Base-by-base conservation (phyloP, 805 yeast species). In the Candida krabiensis region DNA sequence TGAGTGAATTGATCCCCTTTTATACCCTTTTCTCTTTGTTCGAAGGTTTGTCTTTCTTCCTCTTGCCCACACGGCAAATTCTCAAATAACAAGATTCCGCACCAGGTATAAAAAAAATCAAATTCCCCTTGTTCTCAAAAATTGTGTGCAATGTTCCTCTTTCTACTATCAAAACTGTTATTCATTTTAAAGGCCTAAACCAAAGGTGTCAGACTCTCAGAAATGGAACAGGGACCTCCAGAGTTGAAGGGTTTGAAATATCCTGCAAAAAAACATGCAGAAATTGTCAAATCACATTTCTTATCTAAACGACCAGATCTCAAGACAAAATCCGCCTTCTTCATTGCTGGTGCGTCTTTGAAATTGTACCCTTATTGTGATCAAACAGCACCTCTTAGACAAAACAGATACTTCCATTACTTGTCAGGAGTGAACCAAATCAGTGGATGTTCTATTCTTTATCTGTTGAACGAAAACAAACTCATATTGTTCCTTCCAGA, bases 331-430 rank as follows among this genome's bases (percentile, higher is more conserved):
- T 30, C 51, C 5, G 61, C 74, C 5, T 66, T 81, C 46, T 80
- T 80, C 48, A 61, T 83, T 31, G 78, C 80, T 30, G 90, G 89
- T 11, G 81, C 78, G 46, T 63, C 67, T 44, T 56, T 72, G 19
- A 80, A 76, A 51, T 64, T 73, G 31, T 78, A 80, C 55, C 82
- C 85, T 28, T 86, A 87, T 62, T 78, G 88, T 55, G 99, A 91
- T 63, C 88, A 81, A 50, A 69, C 79, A 2, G 79, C 78, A 42
- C 84, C 85, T 5, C 73, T 90, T 49, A 79, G 96, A 66, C 99
- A 93, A 63, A 85, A 87, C 62, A 73, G 98, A 39, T 90, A 91
- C 65, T 93, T 93, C 62, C 88, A 73, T 61, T 93, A 91, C 56
- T 65, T 93, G 27, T 67, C 88, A 4, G 99, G 99, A 13, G 82